A percentile compares a stretch with the other conserved stretches of the same genome.
These are phyloP conservation scores for Pythium phragmiticola DNA, from an alignment of 352 stramenopile genomes.

Conservation along the genomic window DNA sequence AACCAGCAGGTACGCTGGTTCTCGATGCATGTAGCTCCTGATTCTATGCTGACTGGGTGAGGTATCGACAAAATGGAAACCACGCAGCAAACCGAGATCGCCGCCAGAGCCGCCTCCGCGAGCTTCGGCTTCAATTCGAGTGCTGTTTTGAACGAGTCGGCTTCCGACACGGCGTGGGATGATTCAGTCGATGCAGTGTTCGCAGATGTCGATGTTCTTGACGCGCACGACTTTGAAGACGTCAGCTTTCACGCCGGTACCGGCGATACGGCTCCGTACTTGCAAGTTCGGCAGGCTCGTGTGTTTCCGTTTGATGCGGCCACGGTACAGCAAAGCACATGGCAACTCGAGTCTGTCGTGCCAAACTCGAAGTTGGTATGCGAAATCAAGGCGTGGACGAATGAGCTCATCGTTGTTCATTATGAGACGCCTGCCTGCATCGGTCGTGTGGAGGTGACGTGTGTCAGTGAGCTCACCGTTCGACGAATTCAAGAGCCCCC, in stretches of 20 bases:
- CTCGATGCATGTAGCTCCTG: no score
- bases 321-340: background rate
- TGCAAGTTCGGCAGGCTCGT: constrained; percentile 2
- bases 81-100: no score
- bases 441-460: background rate
- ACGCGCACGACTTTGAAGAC: constrained; percentile 1
- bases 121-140: background rate
- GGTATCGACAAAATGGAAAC: no score
- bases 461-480: background rate
- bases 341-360: background rate
- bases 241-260: background rate
- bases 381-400: constrained; percentile 1
- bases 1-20: background rate
- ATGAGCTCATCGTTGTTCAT: background rate
- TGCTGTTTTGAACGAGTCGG: background rate
- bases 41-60: no score
- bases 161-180: background rate
- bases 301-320: constrained; percentile 3
- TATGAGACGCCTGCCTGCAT: background rate
- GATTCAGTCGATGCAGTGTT: background rate
- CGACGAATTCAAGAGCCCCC: background rate
- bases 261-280: background rate
- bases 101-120: no score
- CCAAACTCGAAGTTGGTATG: background rate
- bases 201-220: background rate